Conservation (phyloP, 331 rosid species). For the Malus hybrid region DNA sequence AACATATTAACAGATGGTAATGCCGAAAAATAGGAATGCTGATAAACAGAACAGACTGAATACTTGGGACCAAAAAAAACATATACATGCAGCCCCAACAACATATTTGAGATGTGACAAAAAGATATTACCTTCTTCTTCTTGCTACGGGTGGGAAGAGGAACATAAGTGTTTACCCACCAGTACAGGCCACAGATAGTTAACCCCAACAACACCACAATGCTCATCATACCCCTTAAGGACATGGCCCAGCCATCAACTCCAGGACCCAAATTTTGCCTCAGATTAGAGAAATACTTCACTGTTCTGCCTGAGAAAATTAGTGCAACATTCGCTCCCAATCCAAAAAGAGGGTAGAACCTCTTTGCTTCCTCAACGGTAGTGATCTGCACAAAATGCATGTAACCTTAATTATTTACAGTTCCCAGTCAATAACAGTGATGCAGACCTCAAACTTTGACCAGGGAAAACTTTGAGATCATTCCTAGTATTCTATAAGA, state of each 20-base stretch:
- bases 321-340: conserved; percentile 91
- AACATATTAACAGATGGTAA: background rate
- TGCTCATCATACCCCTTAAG: conserved; percentile 77
- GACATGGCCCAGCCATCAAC: conserved; percentile 97
- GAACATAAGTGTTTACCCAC: conserved; percentile 72
- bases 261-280: conserved; percentile 81
- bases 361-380: conserved; percentile 83
- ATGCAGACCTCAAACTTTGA: background rate
- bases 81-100: background rate
- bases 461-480: background rate
- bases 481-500: no score
- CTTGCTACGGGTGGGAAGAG: conserved; percentile 82
- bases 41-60: background rate
- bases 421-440: background rate
- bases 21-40: no score
- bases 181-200: conserved; percentile 74
- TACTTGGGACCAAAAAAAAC: background rate
- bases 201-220: conserved; percentile 65
- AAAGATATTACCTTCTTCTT: conserved; percentile 73
- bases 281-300: conserved; percentile 84
- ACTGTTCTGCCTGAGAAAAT: conserved; percentile 94
- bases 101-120: background rate
- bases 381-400: conserved; percentile 59
- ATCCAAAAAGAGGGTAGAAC: conserved; percentile 88
- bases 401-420: conserved; percentile 5